These are phyloP conservation scores for Phaeoacremonium minimum DNA, from an alignment of 2,329 filamentous ascomycete genomes.

Conservation along the genomic window DNA sequence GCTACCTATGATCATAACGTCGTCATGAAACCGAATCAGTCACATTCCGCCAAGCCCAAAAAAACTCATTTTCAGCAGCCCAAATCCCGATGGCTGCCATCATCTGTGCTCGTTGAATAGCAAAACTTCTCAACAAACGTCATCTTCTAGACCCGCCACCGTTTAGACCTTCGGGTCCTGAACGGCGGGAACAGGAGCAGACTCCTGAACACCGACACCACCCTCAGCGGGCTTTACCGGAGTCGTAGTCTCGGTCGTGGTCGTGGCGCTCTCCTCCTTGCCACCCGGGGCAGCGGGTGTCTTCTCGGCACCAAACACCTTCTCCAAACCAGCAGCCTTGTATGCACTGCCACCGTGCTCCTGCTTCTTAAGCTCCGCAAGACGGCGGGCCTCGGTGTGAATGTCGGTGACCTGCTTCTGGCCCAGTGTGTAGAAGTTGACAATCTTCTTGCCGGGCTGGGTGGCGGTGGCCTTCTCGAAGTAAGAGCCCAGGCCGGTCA, in stretches of 20 bases:
- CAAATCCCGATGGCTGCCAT: no score
- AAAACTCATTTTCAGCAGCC: no score
- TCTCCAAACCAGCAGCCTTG: slow-evolving; percentile 54
- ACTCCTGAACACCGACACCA: slow-evolving; percentile 7
- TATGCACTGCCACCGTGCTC: slow-evolving; percentile 55
- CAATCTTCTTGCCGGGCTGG: slow-evolving; percentile 82
- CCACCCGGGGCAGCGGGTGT: slow-evolving; percentile 15
- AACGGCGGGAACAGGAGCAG: slow-evolving; percentile 10
- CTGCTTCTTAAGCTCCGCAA: slow-evolving; percentile 82
- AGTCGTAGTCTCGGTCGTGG: slow-evolving; percentile 10
- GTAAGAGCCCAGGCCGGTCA: slow-evolving; percentile 73
- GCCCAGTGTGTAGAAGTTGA: slow-evolving; percentile 79
- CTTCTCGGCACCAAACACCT: slow-evolving; percentile 52
- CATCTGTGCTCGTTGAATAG: no score
- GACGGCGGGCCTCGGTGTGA: slow-evolving; percentile 80
- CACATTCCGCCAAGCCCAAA: no score
- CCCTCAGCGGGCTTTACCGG: slow-evolving; percentile 9
- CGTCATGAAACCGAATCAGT: no score
- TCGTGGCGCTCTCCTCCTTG: no score
- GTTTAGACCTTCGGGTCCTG: no score
- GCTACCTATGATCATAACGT: no score
- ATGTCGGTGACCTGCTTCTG: slow-evolving; percentile 92
- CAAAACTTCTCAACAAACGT: no score
- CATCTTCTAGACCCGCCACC: no score
- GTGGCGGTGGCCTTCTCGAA: slow-evolving; percentile 90